Evolutionary conservation across 2,329 filamentous ascomycete genomes (phyloP), one percentile per base, ranked within the genome.

Genomic region (Tolypocladium tropicale): DNA sequence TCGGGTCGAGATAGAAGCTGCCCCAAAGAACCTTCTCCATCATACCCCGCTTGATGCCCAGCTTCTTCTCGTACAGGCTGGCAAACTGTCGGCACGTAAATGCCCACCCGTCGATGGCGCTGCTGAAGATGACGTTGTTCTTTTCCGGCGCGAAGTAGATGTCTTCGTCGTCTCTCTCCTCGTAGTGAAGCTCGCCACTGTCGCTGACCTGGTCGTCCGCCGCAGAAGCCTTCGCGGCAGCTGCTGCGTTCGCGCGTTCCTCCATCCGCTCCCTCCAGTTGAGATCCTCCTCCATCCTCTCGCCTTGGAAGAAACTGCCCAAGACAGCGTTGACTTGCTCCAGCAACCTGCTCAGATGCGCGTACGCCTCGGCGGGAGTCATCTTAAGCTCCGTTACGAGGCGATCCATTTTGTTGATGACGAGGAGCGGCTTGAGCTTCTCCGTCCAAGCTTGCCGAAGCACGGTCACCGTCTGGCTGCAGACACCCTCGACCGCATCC

Each of bases 51-150:
- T 96, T 97, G 71, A 97, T 95, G 16, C 94, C 93, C 7, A 99
- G 81, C 71, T 99, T 99, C 77, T 92, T 95, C 73, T 97, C 93
- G 67, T 97, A 99, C 32, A 97, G 76, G 39, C 83, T 83, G 21
- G 94, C 92, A 68, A 99, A 99, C 65, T 99, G 94, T 53, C 91
- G 84, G 53, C 96, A 86, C 0, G 94, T 99, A 66, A 99, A 99
- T 3, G 94, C 94, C 94, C 94, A 99, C n/a, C 94, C 94, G 68
- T 99, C 94, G 56, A 96, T 88, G 58, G 94, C 94, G 69, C 93
- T 97, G 75, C 90, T 91, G 70, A 99, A 99, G 61, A 99, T 97
- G 70, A 99, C 94, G 67, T 99, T 99, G 71, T 96, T 96, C 72
- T 93, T 95, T 68, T 99, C 94, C 0, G 94, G 94, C 0, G 94